Evolutionary conservation across 192 early-diverging fungal genomes (phyloP).

Genomic region (Backusella mclennaniae): DNA sequence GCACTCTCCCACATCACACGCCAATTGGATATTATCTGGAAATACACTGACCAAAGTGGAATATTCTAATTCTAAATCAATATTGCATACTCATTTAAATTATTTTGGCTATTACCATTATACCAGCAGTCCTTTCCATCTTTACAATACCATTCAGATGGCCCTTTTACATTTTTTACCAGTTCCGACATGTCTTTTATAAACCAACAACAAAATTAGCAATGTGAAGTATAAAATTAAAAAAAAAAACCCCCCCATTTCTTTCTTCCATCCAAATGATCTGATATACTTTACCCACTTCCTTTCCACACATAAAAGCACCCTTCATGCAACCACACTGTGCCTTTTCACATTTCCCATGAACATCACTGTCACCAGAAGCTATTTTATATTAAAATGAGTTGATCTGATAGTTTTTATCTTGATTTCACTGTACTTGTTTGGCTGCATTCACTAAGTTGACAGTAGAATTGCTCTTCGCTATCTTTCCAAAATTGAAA

Average conservation of each 20-base stretch:
- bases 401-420: not conserved
- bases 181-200: conserved; percentile 34
- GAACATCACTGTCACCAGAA: conserved; percentile 24
- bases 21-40: conserved; percentile 60
- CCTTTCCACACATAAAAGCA: conserved; percentile 80
- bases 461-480: conserved; percentile 86
- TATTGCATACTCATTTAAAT: not conserved
- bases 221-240: too few species aligned
- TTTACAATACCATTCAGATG: conserved; percentile 37
- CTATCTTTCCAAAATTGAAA: conserved; percentile 71
- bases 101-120: conserved; percentile 15
- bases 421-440: conserved; percentile 16
- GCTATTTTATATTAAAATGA: not conserved
- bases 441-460: conserved; percentile 65
- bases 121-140: conserved; percentile 38
- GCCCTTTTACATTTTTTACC: conserved; percentile 34
- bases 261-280: not conserved
- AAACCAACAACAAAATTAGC: not conserved
- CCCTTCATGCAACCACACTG: conserved; percentile 75
- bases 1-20: conserved; percentile 82
- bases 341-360: conserved; percentile 60
- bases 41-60: conserved; percentile 35
- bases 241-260: not conserved
- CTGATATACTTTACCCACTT: conserved; percentile 34
- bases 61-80: conserved; percentile 16